Evolutionary conservation across 768 basidiomycete genomes (phyloP).

Genomic region (Gyrodon lividus): DNA sequence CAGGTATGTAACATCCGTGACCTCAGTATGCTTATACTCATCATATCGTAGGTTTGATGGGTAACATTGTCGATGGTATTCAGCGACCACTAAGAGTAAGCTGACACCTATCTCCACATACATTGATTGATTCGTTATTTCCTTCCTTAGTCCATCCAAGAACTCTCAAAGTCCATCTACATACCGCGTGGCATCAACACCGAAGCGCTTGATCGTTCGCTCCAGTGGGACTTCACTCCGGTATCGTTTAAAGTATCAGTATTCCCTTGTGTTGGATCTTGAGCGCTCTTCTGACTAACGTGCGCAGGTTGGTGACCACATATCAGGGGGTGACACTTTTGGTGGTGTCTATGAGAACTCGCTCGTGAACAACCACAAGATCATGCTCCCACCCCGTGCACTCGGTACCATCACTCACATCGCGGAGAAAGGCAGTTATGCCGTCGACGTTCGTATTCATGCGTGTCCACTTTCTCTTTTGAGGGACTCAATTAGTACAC

Average conservation of each 20-base stretch:
- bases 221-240: slow-evolving; percentile 96
- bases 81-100: slow-evolving; percentile 87
- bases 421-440: slow-evolving; percentile 91
- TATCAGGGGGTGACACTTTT: slow-evolving; percentile 96
- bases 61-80: slow-evolving; percentile 98
- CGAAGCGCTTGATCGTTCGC: slow-evolving; percentile 80
- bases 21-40: slow-evolving; percentile 2
- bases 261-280: slow-evolving; percentile 1
- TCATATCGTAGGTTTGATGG: slow-evolving; percentile 77
- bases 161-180: slow-evolving; percentile 97
- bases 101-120: slow-evolving; percentile 7
- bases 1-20: slow-evolving; percentile 54
- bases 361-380: slow-evolving; percentile 93
- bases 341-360: slow-evolving; percentile 97
- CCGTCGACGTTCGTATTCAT: slow-evolving; percentile 67
- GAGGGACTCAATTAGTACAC: slow-evolving; percentile 2
- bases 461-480: neutral
- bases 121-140: slow-evolving; percentile 3
- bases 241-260: slow-evolving; percentile 72
- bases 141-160: slow-evolving; percentile 75
- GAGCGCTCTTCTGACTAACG: slow-evolving; percentile 7
- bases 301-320: slow-evolving; percentile 87
- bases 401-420: slow-evolving; percentile 93
- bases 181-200: slow-evolving; percentile 99
- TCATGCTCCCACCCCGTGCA: slow-evolving; percentile 92